Conservation (phyloP, 257 asterid genomes). For the Ligustrum vulgare region DNA sequence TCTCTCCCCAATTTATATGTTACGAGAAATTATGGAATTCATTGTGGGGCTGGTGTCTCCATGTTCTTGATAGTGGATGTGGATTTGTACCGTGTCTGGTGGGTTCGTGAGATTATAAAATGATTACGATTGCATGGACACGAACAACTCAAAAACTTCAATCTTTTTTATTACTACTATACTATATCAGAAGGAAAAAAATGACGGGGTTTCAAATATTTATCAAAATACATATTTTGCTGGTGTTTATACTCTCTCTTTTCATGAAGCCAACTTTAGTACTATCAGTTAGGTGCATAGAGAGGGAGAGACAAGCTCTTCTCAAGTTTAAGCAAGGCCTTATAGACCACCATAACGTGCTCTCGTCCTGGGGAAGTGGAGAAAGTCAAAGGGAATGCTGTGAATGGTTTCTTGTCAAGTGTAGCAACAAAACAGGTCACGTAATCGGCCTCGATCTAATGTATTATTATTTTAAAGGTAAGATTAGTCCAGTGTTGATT, state of each 20-base stretch:
- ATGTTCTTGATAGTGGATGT: background rate
- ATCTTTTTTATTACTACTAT: too few species aligned
- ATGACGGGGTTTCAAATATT: too few species aligned
- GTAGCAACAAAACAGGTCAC: background rate
- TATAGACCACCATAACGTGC: too few species aligned
- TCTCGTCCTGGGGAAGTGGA: too few species aligned
- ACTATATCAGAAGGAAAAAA: too few species aligned
- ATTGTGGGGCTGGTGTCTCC: too few species aligned
- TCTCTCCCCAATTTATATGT: background rate
- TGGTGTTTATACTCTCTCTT: background rate
- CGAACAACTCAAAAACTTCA: too few species aligned
- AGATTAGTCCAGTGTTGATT: background rate
- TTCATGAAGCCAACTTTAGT: background rate
- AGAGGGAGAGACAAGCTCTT: too few species aligned
- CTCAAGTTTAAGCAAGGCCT: too few species aligned
- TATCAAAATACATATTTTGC: background rate
- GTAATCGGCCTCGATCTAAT: background rate
- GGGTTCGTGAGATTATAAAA: background rate
- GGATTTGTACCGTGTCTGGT: background rate
- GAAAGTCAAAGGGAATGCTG: too few species aligned
- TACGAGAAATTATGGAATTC: background rate
- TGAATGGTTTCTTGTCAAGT: background rate
- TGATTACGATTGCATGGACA: background rate
- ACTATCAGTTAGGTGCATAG: background rate
- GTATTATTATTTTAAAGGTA: background rate